A percentile compares a stretch with the other conserved stretches of the same genome.
These are phyloP conservation scores for Sphaceloma murrayae DNA, from an alignment of 2,329 filamentous ascomycete genomes.

Conservation along the genomic window DNA sequence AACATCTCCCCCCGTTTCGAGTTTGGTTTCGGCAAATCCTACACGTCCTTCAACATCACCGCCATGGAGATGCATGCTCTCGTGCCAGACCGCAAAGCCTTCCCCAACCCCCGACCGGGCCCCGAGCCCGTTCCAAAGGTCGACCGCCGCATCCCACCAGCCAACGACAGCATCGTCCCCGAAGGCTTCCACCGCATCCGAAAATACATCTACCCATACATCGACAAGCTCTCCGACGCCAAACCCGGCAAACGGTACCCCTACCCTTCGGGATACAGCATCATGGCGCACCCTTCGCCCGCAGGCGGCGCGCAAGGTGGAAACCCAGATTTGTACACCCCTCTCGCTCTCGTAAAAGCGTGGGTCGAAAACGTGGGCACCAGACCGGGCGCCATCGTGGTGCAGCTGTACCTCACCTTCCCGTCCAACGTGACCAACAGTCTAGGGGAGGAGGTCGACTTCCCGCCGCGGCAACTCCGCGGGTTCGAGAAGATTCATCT, in stretches of 20 bases:
- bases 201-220: conserved; percentile 67
- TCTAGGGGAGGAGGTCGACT: conserved; percentile 28
- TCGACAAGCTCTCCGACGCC: conserved; percentile 43
- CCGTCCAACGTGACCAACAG: conserved; percentile 25
- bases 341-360: conserved; percentile 42
- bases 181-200: conserved; percentile 49
- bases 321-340: conserved; percentile 56
- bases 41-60: conserved; percentile 45
- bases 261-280: conserved; percentile 50
- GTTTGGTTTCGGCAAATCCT: conserved; percentile 79
- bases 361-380: conserved; percentile 55
- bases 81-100: conserved; percentile 24
- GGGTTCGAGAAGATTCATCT: conserved; percentile 37
- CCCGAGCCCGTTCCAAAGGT: conserved; percentile 46
- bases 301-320: conserved; percentile 62
- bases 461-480: conserved; percentile 40
- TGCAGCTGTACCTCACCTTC: conserved; percentile 48
- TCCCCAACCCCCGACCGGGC: conserved; percentile 36
- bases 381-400: conserved; percentile 43
- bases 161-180: conserved; percentile 53
- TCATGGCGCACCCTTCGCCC: conserved; percentile 42
- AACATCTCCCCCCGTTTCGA: conserved; percentile 67
- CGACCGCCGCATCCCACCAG: conserved; percentile 45
- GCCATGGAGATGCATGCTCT: conserved; percentile 8
- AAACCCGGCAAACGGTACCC: conserved; percentile 33